phyloP scores from a whole-genome alignment of 2,329 filamentous ascomycete genomes.

The Chaetomium globosum region DNA sequence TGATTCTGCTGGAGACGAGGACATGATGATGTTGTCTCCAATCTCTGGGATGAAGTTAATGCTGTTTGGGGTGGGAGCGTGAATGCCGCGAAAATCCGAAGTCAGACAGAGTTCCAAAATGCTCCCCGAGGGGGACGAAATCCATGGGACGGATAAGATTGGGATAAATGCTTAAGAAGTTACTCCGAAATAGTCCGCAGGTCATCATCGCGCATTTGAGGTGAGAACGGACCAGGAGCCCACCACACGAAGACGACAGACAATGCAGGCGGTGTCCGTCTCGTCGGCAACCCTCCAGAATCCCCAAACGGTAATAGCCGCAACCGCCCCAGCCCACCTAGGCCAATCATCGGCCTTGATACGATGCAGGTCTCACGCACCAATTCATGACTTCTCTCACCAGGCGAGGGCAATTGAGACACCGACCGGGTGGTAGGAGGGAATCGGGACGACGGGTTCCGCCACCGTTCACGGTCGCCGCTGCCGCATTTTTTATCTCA shows the following conservation, averaged over 20 bases:
- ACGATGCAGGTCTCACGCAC: conserved; percentile 20
- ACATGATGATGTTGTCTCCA: not conserved
- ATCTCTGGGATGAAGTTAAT: not conserved
- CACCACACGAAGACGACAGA: not conserved
- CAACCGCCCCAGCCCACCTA: not conserved
- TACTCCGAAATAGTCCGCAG: not conserved
- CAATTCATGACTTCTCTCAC: not conserved
- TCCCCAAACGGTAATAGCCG: conserved; percentile 14
- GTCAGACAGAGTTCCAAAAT: not conserved
- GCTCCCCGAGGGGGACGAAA: not conserved
- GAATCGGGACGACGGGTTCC: conserved; percentile 22
- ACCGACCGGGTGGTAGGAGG: not conserved
- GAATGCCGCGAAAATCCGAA: conserved; percentile 18
- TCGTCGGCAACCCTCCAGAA: conserved; percentile 5
- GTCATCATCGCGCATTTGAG: no score
- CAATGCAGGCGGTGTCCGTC: not conserved
- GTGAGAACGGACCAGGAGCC: no score
- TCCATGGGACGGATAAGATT: not conserved
- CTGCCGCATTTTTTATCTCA: not conserved
- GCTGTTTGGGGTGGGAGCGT: not conserved
- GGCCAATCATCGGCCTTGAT: conserved; percentile 11
- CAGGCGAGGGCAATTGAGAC: conserved; percentile 11
- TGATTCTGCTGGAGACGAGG: not conserved
- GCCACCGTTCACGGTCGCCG: conserved; percentile 12
- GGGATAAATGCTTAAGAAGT: not conserved